A percentile compares a stretch with the other conserved stretches of the same genome.
Evolutionary conservation across 208 protist species (phyloP).

Genomic region (Wallacemonas rigidus): DNA sequence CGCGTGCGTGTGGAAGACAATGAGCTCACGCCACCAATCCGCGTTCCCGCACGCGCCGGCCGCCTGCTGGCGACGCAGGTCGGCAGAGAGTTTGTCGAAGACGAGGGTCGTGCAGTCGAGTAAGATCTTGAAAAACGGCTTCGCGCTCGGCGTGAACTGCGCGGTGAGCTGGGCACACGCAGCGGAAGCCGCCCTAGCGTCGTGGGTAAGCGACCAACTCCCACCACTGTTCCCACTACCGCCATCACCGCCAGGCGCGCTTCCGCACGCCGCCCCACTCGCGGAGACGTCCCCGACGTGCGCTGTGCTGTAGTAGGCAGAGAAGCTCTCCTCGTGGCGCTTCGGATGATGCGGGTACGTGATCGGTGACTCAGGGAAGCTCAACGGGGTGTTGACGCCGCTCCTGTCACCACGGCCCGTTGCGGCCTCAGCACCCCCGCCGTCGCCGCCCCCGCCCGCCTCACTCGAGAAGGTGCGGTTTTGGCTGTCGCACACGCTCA

Average conservation of each 20-base stretch:
- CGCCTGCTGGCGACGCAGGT: slow-evolving; percentile 57
- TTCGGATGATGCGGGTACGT: background rate
- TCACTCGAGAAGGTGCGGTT: too few relatives aligned
- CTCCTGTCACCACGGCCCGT: background rate
- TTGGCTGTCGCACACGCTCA: too few relatives aligned
- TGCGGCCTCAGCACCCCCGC: background rate
- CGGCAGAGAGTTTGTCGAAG: slow-evolving; percentile 56
- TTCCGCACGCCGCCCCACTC: too few relatives aligned
- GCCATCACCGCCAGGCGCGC: too few relatives aligned
- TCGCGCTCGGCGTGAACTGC: slow-evolving; percentile 9
- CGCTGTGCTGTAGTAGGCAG: too few relatives aligned
- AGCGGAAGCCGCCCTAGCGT: background rate
- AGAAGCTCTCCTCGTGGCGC: background rate
- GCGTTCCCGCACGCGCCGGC: slow-evolving; percentile 67
- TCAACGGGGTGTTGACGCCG: background rate
- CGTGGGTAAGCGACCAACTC: background rate
- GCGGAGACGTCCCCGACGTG: too few relatives aligned
- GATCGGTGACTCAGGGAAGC: slow-evolving; percentile 1
- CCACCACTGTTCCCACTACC: too few relatives aligned
- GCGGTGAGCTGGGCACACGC: background rate
- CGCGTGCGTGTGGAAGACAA: slow-evolving; percentile 57
- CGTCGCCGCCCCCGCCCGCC: background rate
- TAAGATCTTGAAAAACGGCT: slow-evolving; percentile 55
- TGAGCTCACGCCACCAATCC: slow-evolving; percentile 75
- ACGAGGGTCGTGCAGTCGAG: slow-evolving; percentile 55